Evolutionary conservation across 495 filamentous ascomycete genomes (phyloP), one percentile per base, ranked within the genome.

Genomic region (Lophiotrema nucula): DNA sequence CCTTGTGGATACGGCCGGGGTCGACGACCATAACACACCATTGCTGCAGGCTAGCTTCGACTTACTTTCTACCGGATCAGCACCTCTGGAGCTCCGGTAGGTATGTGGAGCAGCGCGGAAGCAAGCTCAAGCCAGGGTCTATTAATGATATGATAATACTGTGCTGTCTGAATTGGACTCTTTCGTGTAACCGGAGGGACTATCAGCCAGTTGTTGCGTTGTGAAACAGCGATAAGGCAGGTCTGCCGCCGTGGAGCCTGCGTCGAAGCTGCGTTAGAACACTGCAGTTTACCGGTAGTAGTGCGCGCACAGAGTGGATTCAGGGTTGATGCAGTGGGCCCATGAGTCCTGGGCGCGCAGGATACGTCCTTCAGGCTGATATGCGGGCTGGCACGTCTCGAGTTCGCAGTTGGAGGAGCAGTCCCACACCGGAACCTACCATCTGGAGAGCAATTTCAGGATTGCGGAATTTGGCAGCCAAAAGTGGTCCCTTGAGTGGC

Each of bases 191-290:
- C 47, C 44, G 38, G 19, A 39, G 31, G 50, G 28, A 54, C 61
- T 56, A 60, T 65, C 61, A 56, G 44, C 19, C 22, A 42, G 16
- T 15, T 11, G 5, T 1, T 33, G 48, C 39, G 42, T 19, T 19
- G 54, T 67, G 58, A 63, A 60, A 67, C 56, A 49, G 60, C 55
- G 65, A 67, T 64, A 67, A 67, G 65, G 61, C 48, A 64, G 15
- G 47, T 26, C 28, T 50, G 53, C 41, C 23, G 53, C 41, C 16
- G 60, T 63, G 41, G 37, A 57, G 38, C 28, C 37, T 23, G 31
- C 46, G 31, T 33, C 47, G 25, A 28, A 41, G 58, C 45, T 31
- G 37, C 24, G 21, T 25, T 45, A 48, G 47, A 63, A 24, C 19
- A 27, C 60, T 53, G 53, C 53, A 53, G 53, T 63, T 24, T 46